Evolutionary conservation across 2,329 filamentous ascomycete species (phyloP), one percentile per base, ranked within the genome.

Genomic region (Arthroderma sp.): DNA sequence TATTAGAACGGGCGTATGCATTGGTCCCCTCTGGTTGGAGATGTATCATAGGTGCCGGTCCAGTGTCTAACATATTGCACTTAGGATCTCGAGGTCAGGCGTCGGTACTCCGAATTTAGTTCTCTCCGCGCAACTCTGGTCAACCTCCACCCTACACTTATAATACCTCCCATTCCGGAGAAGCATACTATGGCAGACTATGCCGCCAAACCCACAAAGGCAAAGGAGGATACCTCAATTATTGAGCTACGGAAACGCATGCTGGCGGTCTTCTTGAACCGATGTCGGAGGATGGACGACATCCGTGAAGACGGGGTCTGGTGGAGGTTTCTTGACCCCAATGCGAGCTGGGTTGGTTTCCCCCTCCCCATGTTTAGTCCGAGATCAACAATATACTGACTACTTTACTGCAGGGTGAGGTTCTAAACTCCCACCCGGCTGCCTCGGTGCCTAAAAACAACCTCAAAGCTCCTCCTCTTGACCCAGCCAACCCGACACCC

Each of bases 161-260:
- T 98, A 66, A 87, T 98, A 55, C 94, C 93, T 6, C 93, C 93
- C 2, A 98, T 98, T 66, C 93, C 93, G 21, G 94, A 98, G 74
- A 98, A 98, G 73, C 93, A 98, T 72, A 93, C 90, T 49, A 95
- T 98, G 86, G 91, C 91, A 60, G 93, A 98, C 71, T 98, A 98
- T 69, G 93, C 93, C 15, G 91, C 94, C 28, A 97, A 95, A 66
- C 93, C 94, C 1, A 98, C 93, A 38, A 96, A 91, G 66, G 94
- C 94, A 17, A 98, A 96, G 71, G 91, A 98, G 72, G 94, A 98
- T 69, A 86, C 90, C 58, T 88, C 91, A 60, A 98, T 97, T 49
- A 98, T 98, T 62, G 93, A 98, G 68, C 76, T 97, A 63, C 83
- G 93, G 59, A 97, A 97, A 76, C 87, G 93, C 66, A 98, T 98